Base-by-base conservation (phyloP, 2,329 filamentous ascomycete genomes). In the Proliferodiscus dingleyae region DNA sequence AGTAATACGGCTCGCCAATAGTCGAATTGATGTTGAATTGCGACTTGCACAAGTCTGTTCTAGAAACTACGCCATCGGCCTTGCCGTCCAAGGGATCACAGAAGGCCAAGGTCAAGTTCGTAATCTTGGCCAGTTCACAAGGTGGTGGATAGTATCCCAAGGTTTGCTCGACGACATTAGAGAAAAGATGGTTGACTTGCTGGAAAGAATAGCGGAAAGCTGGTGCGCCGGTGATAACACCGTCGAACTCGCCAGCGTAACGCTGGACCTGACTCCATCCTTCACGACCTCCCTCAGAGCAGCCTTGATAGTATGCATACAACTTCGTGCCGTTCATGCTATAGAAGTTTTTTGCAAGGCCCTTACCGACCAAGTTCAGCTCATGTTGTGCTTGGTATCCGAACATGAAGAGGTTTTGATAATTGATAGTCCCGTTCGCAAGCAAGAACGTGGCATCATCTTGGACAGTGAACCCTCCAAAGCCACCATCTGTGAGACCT, bases 21-120 rank as follows among this genome's bases (percentile, higher is more conserved):
- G 67, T 69, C 13, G 65, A 61, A 45, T 60, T 69, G 23, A 74
- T 53, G 18, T 49, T 38, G 46, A 37, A 43, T n/a, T 30, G 26
- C n/a, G 44, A 28, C 15, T 41, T 24, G 37, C 40, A 48, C 15
- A 44, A 34, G 22, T 48, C 28, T 16, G 36, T 45, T 4, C 72
- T 66, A 6, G 70, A 64, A 15, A 81, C 66, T 4, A 80, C 73
- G 10, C 76, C 75, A 45, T 81, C 77, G 1, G 65, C 68, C 36
- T 67, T 66, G 5, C 78, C 77, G 45, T 81, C 77, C 5, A 81
- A 64, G 6, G 68, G 63, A 50, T 81, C 77, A 41, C 77, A 81
- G 28, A 70, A 70, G 1, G 64, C 63, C 37, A 80, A 77, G 4
- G 76, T 80, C 30, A 67, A 64, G 54, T 78, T 79, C 16, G 74